Evolutionary conservation across 257 asterid species (phyloP).

Genomic region (Haberlea rhodopensis): DNA sequence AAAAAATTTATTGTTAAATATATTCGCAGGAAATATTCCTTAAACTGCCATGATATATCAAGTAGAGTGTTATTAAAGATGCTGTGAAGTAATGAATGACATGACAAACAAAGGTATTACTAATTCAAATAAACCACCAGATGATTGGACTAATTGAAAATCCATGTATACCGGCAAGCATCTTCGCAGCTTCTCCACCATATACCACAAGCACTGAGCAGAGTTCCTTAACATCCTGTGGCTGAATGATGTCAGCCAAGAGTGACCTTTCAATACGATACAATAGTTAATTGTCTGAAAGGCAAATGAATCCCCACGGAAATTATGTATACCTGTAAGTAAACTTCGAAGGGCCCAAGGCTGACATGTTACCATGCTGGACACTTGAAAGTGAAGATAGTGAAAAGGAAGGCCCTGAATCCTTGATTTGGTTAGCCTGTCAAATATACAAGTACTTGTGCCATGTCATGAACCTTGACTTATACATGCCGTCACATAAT

Average conservation of each 20-base stretch:
- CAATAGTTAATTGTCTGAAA: conserved; percentile 40
- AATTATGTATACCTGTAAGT: conserved; percentile 66
- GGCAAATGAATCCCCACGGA: conserved; percentile 19
- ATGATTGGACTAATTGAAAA: conserved; percentile 8
- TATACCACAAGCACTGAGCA: conserved; percentile 91
- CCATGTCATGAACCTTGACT: conserved; percentile 19
- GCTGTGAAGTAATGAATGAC: background rate
- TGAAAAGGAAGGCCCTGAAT: conserved; percentile 52
- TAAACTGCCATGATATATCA: background rate
- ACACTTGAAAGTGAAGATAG: conserved; percentile 52
- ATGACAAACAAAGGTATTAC: background rate
- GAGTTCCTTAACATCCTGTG: conserved; percentile 90
- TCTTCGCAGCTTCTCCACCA: conserved; percentile 82
- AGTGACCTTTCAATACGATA: conserved; percentile 64
- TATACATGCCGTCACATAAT: too few species aligned
- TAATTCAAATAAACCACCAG: background rate
- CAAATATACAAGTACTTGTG: background rate
- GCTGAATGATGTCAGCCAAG: conserved; percentile 89
- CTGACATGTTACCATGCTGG: conserved; percentile 53
- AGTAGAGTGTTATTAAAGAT: background rate
- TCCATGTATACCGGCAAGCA: conserved; percentile 69
- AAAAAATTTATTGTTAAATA: background rate
- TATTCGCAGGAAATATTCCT: background rate
- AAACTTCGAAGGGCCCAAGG: conserved; percentile 76
- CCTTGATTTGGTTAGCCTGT: conserved; percentile 65